Evolutionary conservation across 2,329 filamentous ascomycete species (phyloP).

Genomic region (Arthrobotrys pseudoclavata): DNA sequence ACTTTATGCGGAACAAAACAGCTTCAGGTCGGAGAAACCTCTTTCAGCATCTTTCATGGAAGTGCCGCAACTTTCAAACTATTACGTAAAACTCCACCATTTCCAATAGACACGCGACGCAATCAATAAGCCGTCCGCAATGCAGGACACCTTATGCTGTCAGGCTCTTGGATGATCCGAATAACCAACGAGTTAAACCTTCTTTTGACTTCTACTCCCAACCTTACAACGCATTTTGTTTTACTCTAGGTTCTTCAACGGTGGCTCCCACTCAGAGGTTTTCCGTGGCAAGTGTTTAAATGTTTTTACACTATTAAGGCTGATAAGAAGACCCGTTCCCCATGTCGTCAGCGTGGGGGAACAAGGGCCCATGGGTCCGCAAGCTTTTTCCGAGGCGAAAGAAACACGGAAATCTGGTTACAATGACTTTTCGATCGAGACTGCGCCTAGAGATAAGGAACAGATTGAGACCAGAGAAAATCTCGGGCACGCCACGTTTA

Average conservation of each 20-base stretch:
- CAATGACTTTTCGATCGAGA: slow-evolving; percentile 11
- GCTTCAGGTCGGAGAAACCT: too few relatives aligned
- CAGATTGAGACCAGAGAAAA: slow-evolving; percentile 5
- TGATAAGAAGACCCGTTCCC: slow-evolving; percentile 33
- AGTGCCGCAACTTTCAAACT: slow-evolving; percentile 4
- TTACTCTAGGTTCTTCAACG: neutral
- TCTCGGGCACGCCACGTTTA: neutral
- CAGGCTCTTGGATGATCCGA: slow-evolving; percentile 18
- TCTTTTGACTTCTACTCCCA: slow-evolving; percentile 37
- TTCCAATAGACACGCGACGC: slow-evolving; percentile 1
- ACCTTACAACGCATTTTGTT: slow-evolving; percentile 30
- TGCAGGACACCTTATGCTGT: neutral
- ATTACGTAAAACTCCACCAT: slow-evolving; percentile 30
- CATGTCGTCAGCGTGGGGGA: slow-evolving; percentile 48
- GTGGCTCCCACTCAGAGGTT: neutral
- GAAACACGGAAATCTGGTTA: neutral
- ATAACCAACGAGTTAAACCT: slow-evolving; percentile 27
- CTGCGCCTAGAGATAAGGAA: slow-evolving; percentile 24
- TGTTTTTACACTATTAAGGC: neutral
- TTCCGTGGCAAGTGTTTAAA: slow-evolving; percentile 4
- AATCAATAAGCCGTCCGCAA: neutral
- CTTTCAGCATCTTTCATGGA: too few relatives aligned
- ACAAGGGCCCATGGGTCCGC: slow-evolving; percentile 21
- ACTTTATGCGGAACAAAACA: too few relatives aligned
- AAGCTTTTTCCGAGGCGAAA: slow-evolving; percentile 47